Evolutionary conservation across 495 filamentous ascomycete species (phyloP).

Genomic region (Penicillium canescens): DNA sequence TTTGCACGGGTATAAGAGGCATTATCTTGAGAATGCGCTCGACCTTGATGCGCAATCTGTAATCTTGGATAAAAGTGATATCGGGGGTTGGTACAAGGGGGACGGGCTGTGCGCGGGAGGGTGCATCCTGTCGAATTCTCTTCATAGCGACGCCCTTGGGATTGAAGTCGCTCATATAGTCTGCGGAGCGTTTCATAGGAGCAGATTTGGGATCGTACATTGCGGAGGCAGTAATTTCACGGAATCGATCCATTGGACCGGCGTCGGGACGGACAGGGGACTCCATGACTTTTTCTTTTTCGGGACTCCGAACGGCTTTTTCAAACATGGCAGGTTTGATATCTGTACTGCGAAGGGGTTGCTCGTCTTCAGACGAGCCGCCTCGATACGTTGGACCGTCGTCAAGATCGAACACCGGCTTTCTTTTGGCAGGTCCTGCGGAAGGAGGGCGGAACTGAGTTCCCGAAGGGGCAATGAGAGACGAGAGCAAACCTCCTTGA

Average conservation of each 20-base stretch:
- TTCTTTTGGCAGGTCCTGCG: constrained; percentile 34
- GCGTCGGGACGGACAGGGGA: constrained; percentile 30
- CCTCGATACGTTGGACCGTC: constrained; percentile 59
- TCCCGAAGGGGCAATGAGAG: constrained; percentile 73
- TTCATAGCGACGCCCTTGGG: constrained; percentile 42
- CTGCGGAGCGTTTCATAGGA: constrained; percentile 42
- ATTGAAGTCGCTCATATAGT: constrained; percentile 43
- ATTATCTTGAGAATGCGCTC: constrained; percentile 54
- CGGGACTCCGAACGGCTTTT: constrained; percentile 34
- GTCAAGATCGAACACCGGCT: constrained; percentile 47
- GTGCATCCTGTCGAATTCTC: constrained; percentile 48
- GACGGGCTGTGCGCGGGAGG: constrained; percentile 56
- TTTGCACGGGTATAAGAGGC: constrained; percentile 49
- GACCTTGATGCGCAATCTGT: constrained; percentile 53
- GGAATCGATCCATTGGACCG: constrained; percentile 39
- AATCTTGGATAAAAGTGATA: constrained; percentile 55
- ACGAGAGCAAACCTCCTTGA: constrained; percentile 49
- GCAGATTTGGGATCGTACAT: constrained; percentile 43
- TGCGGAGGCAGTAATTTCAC: constrained; percentile 48
- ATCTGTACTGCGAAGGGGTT: constrained; percentile 51
- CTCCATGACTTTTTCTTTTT: constrained; percentile 41
- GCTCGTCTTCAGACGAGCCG: constrained; percentile 59
- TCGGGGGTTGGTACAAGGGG: constrained; percentile 10
- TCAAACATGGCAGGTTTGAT: constrained; percentile 72
- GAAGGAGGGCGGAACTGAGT: constrained; percentile 66